These are phyloP conservation scores for Kodamaea restingae DNA, from an alignment of 805 yeast genomes.

Conservation along the genomic window DNA sequence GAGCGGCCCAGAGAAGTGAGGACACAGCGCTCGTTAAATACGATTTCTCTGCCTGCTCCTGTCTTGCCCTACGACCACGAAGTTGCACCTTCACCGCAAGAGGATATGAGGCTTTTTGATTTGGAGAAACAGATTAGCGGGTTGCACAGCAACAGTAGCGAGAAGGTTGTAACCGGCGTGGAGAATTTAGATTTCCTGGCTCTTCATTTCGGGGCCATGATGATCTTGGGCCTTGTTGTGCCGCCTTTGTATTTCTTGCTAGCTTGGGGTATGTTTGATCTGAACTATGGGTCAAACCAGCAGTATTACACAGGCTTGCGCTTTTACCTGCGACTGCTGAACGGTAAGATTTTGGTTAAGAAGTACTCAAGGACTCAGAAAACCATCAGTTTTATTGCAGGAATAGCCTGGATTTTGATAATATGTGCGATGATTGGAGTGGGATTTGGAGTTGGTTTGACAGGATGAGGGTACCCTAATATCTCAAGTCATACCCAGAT, in stretches of 20 bases:
- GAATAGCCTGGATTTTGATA: conserved; percentile 30
- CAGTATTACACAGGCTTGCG: conserved; percentile 19
- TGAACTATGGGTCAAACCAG: conserved; percentile 14
- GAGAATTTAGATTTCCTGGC: neutral
- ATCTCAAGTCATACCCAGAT: too few relatives aligned
- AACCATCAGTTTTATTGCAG: conserved; percentile 25
- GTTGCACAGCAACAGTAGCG: neutral
- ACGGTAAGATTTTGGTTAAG: conserved; percentile 14
- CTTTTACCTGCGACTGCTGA: conserved; percentile 10
- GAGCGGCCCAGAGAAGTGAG: conserved; percentile 12
- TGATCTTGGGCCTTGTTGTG: conserved; percentile 30
- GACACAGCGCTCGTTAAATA: conserved; percentile 6
- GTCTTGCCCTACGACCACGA: neutral
- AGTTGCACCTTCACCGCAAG: too few relatives aligned
- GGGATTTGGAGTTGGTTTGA: conserved; percentile 30
- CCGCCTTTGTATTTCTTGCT: conserved; percentile 39
- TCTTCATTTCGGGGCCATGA: conserved; percentile 15
- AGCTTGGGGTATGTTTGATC: conserved; percentile 34
- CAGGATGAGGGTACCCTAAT: too few relatives aligned
- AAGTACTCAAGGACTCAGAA: conserved; percentile 27
- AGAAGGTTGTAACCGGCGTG: neutral
- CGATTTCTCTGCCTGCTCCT: conserved; percentile 5
- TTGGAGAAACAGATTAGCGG: conserved; percentile 13
- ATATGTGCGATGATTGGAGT: conserved; percentile 39
- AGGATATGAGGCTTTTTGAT: conserved; percentile 2